Evolutionary conservation across 225 moss, liverwort and hornwort species (phyloP).

Genomic region (Pseudoscleropodium purum): DNA sequence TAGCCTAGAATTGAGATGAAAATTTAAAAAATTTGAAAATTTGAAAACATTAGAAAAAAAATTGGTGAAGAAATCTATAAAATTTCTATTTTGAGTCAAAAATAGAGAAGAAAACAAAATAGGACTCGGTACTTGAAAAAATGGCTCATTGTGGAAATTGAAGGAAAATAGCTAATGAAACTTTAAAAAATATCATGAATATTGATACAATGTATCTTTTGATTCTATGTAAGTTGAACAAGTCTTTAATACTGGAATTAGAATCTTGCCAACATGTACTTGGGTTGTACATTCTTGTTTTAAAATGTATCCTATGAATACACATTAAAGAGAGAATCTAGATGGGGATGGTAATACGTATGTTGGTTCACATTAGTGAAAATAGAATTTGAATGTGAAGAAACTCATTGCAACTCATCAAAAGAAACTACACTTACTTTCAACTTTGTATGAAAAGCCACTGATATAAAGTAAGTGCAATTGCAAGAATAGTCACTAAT

Average conservation of each 20-base stretch:
- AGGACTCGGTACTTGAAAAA: no score
- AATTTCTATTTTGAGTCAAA: no score
- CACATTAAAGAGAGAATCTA: fast-evolving
- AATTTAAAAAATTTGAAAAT: no score
- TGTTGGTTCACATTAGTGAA: background rate
- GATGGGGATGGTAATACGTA: background rate
- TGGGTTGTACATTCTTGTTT: fast-evolving
- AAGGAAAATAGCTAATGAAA: no score
- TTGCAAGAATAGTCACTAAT: background rate
- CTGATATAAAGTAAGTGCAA: background rate
- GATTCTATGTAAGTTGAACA: background rate
- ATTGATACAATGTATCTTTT: background rate
- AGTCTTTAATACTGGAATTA: background rate
- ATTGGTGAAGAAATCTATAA: no score
- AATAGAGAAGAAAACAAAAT: no score
- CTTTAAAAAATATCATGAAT: fast-evolving
- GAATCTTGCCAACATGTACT: fast-evolving
- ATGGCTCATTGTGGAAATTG: no score
- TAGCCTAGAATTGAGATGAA: no score
- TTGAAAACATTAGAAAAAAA: no score
- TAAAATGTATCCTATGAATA: fast-evolving
- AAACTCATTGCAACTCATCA: background rate
- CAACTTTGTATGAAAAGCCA: background rate
- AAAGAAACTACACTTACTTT: background rate
- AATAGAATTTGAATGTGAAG: background rate